Conservation (phyloP, 805 yeast species). For the Spathaspora gorwiae region DNA sequence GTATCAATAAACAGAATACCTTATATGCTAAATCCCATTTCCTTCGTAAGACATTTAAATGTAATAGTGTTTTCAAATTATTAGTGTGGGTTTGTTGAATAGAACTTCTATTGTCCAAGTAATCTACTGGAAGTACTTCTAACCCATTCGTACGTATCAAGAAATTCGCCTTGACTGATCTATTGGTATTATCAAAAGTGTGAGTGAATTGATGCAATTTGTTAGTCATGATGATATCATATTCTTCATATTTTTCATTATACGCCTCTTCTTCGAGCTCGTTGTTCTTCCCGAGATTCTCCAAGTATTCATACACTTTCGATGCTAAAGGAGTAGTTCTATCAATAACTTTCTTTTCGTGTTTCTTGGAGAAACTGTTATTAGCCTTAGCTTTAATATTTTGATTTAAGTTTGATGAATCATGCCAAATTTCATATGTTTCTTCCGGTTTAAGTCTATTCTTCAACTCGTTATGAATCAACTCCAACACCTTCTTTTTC, state of each 20-base stretch:
- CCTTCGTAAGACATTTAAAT: conserved; percentile 40
- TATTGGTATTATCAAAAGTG: conserved; percentile 17
- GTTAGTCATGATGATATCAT: not conserved
- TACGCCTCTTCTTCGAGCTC: conserved; percentile 3
- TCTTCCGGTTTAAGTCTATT: conserved; percentile 27
- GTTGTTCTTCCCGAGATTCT: not conserved
- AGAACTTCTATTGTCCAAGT: not conserved
- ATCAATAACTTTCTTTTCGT: not conserved
- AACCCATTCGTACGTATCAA: conserved; percentile 18
- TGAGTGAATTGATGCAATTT: conserved; percentile 10
- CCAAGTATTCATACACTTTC: not conserved
- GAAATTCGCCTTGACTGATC: conserved; percentile 16
- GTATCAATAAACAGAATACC: conserved; percentile 45
- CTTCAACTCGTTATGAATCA: conserved; percentile 21
- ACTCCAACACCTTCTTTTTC: conserved; percentile 13
- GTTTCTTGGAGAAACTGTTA: not conserved
- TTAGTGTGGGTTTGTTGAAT: conserved; percentile 21
- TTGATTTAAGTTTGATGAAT: conserved; percentile 4
- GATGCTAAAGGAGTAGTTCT: not conserved
- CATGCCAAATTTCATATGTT: conserved; percentile 31
- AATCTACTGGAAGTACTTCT: conserved; percentile 13
- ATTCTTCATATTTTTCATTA: conserved; percentile 3
- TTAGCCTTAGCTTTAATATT: not conserved
- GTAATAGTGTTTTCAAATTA: conserved; percentile 43
- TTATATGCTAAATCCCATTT: conserved; percentile 57